These are phyloP conservation scores for Spathaspora hagerdaliae DNA, from an alignment of 805 yeast species.

Conservation along the genomic window DNA sequence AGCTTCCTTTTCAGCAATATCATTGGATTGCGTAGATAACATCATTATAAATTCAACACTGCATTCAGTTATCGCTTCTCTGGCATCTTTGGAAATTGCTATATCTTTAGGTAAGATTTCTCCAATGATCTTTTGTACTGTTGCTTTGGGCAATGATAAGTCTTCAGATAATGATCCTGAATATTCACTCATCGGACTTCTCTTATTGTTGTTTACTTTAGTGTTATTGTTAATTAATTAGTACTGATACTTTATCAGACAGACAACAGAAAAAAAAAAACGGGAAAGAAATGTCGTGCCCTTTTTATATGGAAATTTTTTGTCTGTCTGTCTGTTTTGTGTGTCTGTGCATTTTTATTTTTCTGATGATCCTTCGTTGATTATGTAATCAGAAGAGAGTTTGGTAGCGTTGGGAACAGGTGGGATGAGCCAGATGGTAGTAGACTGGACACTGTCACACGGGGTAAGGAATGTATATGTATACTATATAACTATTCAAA, in stretches of 20 bases:
- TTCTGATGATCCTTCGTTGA: not conserved
- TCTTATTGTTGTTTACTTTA: not conserved
- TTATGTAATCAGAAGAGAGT: no score
- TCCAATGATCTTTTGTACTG: slow-evolving; percentile 90
- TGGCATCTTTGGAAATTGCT: slow-evolving; percentile 85
- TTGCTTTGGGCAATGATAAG: slow-evolving; percentile 58
- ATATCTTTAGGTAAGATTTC: slow-evolving; percentile 88
- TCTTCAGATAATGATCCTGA: slow-evolving; percentile 33
- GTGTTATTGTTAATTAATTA: not conserved
- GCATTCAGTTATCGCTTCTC: slow-evolving; percentile 93
- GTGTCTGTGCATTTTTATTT: not conserved
- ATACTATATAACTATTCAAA: no score
- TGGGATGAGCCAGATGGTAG: no score
- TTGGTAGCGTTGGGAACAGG: no score
- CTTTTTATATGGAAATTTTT: not conserved
- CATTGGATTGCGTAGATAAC: slow-evolving; percentile 87
- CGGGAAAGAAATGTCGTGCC: not conserved
- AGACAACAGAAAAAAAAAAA: no score
- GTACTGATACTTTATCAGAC: no score
- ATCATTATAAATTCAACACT: slow-evolving; percentile 96
- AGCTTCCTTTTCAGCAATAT: slow-evolving; percentile 92
- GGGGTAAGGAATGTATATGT: no score
- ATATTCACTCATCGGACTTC: slow-evolving; percentile 46
- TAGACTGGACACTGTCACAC: no score
- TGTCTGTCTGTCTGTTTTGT: not conserved